A percentile compares a stretch with the other conserved stretches of the same genome.
Conservation (phyloP, 768 basidiomycete genomes). For the Pleurotus salmoneostramineus region DNA sequence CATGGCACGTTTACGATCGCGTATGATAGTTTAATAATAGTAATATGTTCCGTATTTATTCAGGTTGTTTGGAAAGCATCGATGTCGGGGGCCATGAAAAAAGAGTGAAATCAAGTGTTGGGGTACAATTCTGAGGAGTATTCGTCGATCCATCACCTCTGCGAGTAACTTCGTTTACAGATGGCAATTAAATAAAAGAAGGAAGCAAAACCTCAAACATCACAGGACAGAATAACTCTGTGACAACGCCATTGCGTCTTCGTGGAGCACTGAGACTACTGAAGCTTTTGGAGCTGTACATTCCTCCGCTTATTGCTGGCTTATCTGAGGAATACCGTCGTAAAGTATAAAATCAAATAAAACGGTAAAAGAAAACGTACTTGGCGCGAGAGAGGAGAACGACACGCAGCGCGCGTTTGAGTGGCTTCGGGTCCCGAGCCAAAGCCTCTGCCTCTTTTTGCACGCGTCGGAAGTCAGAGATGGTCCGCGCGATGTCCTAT, state of each 20-base stretch:
- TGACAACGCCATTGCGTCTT: slow-evolving; percentile 45
- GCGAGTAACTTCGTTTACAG: not conserved
- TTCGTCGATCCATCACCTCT: slow-evolving; percentile 10
- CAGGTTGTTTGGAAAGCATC: too few species aligned
- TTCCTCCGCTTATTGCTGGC: slow-evolving; percentile 61
- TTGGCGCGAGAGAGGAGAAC: slow-evolving; percentile 62
- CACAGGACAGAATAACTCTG: slow-evolving; percentile 8
- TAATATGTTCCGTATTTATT: too few species aligned
- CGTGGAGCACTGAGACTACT: slow-evolving; percentile 62
- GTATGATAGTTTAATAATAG: too few species aligned
- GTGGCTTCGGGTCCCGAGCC: slow-evolving; percentile 68
- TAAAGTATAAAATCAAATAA: not conserved
- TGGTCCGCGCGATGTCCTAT: slow-evolving; percentile 58
- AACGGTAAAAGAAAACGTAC: slow-evolving; percentile 34
- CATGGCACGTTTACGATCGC: too few species aligned
- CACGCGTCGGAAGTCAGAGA: slow-evolving; percentile 72
- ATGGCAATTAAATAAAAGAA: not conserved
- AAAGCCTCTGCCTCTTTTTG: slow-evolving; percentile 73
- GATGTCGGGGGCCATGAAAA: slow-evolving; percentile 4
- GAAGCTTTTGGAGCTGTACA: slow-evolving; percentile 58
- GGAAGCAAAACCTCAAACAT: slow-evolving; percentile 5
- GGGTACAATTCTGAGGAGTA: slow-evolving; percentile 12
- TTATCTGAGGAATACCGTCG: slow-evolving; percentile 33
- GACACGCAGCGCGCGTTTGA: slow-evolving; percentile 51
- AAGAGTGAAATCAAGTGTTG: slow-evolving; percentile 5